A percentile compares a stretch with the other conserved stretches of the same genome.
Conservation (phyloP, 169 alveolate species). For the Haemoproteus tartakovskyi region DNA sequence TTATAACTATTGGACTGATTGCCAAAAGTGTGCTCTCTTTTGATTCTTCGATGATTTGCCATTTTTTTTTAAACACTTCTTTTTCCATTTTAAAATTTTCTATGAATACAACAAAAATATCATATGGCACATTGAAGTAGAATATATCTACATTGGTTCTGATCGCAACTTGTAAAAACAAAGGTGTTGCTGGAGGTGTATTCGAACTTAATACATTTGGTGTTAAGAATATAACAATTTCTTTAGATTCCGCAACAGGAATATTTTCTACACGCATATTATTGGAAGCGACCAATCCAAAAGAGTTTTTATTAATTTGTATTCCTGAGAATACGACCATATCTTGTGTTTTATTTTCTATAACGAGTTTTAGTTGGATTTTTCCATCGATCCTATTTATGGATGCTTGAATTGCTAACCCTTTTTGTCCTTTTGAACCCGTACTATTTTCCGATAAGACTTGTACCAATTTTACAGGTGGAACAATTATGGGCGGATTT, state of each 20-base stretch:
- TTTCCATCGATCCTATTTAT: slow-evolving; percentile 56
- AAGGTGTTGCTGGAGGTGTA: slow-evolving; percentile 69
- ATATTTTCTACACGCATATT: slow-evolving; percentile 16
- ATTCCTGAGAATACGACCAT: slow-evolving; percentile 39
- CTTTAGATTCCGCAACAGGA: slow-evolving; percentile 55
- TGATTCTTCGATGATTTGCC: slow-evolving; percentile 72
- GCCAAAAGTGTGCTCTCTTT: slow-evolving; percentile 67
- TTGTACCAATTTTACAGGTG: slow-evolving; percentile 52
- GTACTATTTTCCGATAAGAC: slow-evolving; percentile 33
- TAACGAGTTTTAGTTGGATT: slow-evolving; percentile 29
- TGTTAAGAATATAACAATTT: slow-evolving; percentile 25
- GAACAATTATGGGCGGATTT: not conserved
- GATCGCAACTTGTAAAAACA: slow-evolving; percentile 70
- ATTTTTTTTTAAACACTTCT: slow-evolving; percentile 66
- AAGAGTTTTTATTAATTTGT: slow-evolving; percentile 63
- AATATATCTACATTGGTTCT: slow-evolving; percentile 68
- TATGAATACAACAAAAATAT: slow-evolving; percentile 66
- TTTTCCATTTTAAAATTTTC: slow-evolving; percentile 62
- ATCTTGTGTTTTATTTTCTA: slow-evolving; percentile 28
- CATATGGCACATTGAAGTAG: slow-evolving; percentile 71
- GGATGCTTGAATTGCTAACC: slow-evolving; percentile 32
- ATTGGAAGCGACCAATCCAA: slow-evolving; percentile 56
- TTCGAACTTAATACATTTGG: slow-evolving; percentile 67
- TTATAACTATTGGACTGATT: slow-evolving; percentile 61
- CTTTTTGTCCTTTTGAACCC: slow-evolving; percentile 48